Base-by-base conservation (phyloP, 2,329 filamentous ascomycete genomes). In the Arthrobotrys conoides region DNA sequence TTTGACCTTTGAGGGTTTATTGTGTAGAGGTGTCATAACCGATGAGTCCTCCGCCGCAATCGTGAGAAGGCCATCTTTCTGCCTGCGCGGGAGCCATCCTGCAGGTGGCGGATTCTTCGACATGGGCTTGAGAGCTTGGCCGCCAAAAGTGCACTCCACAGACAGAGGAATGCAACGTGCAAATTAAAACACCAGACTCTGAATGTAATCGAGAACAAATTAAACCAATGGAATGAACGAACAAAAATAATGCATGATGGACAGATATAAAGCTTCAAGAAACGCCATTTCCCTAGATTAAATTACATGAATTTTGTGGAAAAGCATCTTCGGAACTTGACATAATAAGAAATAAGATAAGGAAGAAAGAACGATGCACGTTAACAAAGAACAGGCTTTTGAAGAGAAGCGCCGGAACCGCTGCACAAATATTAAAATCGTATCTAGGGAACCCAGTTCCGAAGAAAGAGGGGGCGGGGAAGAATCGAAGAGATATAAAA, bases 111-210 rank as follows among this genome's bases (percentile, higher is more conserved):
- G 69, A 57, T 24, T 57, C 33, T 41, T 46, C 57, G 59, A 65
- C 69, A 67, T 55, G 61, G 70, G 59, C 59, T 24, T 16, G 44
- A 33, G 59, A 66, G 69, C 69, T 72, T 72, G 69, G 69, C 48
- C 51, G 49, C 49, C 70, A 73, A 66, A 73, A 73, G 70, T 48
- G 70, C 70, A 64, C 33, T 18, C 48, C 22, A 18, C 65, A n/a
- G 41, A 69, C 49, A 49, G 61, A 65, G 61, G n/a, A 5, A 36
- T 65, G 22, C 41, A 65, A 59, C 53, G n/a, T 59, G 55, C n/a
- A 38, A 36, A 36, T 8, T 36, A 36, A 6, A 36, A 36, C 24
- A 64, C 12, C 1, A 20, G 33, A 63, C 33, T 24, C 33, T 8
- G 33, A 30, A 49, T 20, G 5, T 14, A 22, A 49, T 38, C 10